Evolutionary conservation across 2,329 filamentous ascomycete species (phyloP).

Genomic region (Ophiosphaerella narmari): DNA sequence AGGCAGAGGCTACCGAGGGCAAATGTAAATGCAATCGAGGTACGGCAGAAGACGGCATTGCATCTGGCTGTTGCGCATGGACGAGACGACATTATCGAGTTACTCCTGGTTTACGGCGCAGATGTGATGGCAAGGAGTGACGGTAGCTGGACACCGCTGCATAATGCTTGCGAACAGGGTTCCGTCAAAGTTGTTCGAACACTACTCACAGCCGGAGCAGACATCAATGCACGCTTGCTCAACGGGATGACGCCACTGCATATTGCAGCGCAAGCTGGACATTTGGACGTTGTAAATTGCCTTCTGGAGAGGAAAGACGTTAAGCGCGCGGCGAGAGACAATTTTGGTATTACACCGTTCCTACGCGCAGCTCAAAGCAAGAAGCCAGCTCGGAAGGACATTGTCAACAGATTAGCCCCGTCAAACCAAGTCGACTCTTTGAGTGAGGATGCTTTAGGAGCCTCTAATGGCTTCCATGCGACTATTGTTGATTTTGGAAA

Average conservation of each 20-base stretch:
- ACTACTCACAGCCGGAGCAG: conserved; percentile 38
- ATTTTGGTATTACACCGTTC: conserved; percentile 51
- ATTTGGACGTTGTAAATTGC: conserved; percentile 43
- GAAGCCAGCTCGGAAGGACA: conserved; percentile 39
- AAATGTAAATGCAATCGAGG: conserved; percentile 41
- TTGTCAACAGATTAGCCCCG: conserved; percentile 49
- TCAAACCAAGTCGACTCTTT: conserved; percentile 46
- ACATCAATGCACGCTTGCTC: conserved; percentile 39
- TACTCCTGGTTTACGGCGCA: conserved; percentile 36
- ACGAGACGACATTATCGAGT: conserved; percentile 43
- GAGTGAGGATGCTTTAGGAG: conserved; percentile 40
- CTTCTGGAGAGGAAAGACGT: conserved; percentile 43
- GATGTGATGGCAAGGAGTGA: conserved; percentile 41
- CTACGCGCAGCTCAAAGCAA: conserved; percentile 49
- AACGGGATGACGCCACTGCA: conserved; percentile 46
- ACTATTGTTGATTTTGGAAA: conserved; percentile 48
- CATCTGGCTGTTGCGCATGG: conserved; percentile 42
- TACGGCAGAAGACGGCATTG: conserved; percentile 43
- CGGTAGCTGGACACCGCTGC: conserved; percentile 40
- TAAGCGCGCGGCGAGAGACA: conserved; percentile 47
- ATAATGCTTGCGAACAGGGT: conserved; percentile 42
- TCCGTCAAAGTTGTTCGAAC: conserved; percentile 37
- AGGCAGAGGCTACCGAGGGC: conserved; percentile 29
- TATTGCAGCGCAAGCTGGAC: conserved; percentile 42
- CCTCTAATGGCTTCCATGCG: conserved; percentile 45